Evolutionary conservation across 2,329 filamentous ascomycete species (phyloP), one percentile per base, ranked within the genome.

Genomic region (Ampelomyces quisqualis): DNA sequence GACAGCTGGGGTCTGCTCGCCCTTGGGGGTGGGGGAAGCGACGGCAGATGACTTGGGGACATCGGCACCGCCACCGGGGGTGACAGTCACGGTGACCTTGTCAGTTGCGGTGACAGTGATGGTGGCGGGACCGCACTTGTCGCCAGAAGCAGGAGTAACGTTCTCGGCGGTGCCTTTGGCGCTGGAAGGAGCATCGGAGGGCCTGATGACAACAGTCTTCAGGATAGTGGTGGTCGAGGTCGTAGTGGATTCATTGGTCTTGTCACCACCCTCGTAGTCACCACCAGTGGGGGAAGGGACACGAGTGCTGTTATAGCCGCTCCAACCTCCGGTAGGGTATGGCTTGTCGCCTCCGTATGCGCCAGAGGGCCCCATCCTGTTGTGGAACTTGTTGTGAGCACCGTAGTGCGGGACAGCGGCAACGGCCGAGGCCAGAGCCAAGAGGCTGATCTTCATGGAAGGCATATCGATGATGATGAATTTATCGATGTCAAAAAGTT

Each of bases 371-470:
- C 47, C 53, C 20, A 43, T 11, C 13, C 31, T 45, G 48, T 56
- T 55, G 57, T 65, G 61, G 49, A 53, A 62, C 45, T 54, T 57
- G 40, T 47, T 49, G 53, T 62, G 54, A 42, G 43, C 53, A 33
- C 52, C 51, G 44, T 57, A 60, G 49, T 65, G 65, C 28, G 71
- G 64, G 38, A 65, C 51, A 37, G 70, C 70, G 14, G 70, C 59
- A 43, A 64, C 70, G 34, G 63, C 57, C 42, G 65, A 64, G 45
- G 66, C 63, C 45, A 75, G 61, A 35, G 71, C 69, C 67, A 75
- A 56, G 45, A 74, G 60, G 47, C 64, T 66, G 51, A 74, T 54
- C 51, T 69, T 64, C 47, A 63, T 62, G 42, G 56, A 56, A 47
- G 62, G 62, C 62, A 66, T 66, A 28, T 55, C 57, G 47, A 43